Evolutionary conservation across 805 yeast genomes (phyloP).

Genomic region (Kockiozyma suomiensis): DNA sequence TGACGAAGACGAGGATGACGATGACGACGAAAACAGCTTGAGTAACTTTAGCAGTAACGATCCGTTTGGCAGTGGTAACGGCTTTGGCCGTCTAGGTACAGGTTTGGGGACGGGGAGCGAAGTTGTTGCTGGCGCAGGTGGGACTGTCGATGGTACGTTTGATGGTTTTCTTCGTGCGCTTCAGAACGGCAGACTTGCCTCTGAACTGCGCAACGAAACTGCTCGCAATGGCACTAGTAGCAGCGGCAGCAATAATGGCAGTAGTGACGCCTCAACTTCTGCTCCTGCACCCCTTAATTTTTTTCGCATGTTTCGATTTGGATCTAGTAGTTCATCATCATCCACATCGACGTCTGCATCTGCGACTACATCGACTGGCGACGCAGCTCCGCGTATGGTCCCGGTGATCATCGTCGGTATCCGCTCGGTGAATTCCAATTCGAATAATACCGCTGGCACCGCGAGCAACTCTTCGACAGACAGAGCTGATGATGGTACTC

Average conservation of each 20-base stretch:
- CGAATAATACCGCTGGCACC: not conserved
- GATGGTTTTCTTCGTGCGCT: slow-evolving; percentile 50
- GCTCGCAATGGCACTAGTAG: slow-evolving; percentile 1
- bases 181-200: slow-evolving; percentile 46
- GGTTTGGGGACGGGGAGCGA: not conserved
- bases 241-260: not conserved
- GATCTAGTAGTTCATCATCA: slow-evolving; percentile 26
- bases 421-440: slow-evolving; percentile 43
- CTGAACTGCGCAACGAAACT: slow-evolving; percentile 44
- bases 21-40: not conserved
- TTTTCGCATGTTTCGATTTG: slow-evolving; percentile 44
- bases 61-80: not conserved
- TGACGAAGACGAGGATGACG: not conserved
- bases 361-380: not conserved
- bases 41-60: not conserved
- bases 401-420: slow-evolving; percentile 57
- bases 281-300: slow-evolving; percentile 37
- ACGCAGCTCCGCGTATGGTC: slow-evolving; percentile 36
- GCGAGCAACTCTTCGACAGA: slow-evolving; percentile 12
- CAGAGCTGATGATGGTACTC: slow-evolving; percentile 5
- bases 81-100: not conserved
- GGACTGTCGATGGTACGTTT: slow-evolving; percentile 47
- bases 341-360: not conserved
- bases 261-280: slow-evolving; percentile 8
- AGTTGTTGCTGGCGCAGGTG: slow-evolving; percentile 21